These are phyloP conservation scores for Gaertneriomyces semiglobifer DNA, from an alignment of 192 early-diverging fungal species.

Conservation along the genomic window DNA sequence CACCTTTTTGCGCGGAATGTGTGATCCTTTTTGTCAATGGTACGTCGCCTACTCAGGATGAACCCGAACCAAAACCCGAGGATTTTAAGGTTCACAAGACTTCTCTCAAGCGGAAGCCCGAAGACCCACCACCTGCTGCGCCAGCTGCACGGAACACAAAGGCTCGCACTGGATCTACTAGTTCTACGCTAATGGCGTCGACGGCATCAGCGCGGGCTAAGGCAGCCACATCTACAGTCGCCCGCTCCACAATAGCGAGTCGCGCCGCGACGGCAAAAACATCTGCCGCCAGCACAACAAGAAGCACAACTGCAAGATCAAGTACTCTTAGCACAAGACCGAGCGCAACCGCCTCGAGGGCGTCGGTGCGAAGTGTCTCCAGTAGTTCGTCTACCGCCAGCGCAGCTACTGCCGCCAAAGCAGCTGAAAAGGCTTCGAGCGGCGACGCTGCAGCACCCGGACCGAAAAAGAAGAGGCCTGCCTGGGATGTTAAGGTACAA, in stretches of 20 bases:
- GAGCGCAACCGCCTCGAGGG: slow-evolving; percentile 10
- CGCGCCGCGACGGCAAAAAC: slow-evolving; percentile 12
- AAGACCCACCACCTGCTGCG: not conserved
- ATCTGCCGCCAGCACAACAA: not conserved
- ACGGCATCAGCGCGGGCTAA: slow-evolving; percentile 6
- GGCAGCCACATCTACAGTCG: not conserved
- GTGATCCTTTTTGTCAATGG: not conserved
- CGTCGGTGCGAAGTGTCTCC: not conserved
- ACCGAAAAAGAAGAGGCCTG: slow-evolving; percentile 62
- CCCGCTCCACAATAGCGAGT: not conserved
- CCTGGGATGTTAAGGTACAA: slow-evolving; percentile 65
- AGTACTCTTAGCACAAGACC: not conserved
- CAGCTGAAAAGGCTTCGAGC: slow-evolving; percentile 11
- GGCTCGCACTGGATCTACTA: not conserved
- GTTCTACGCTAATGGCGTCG: not conserved
- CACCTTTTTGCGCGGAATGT: not conserved
- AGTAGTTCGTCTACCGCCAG: not conserved
- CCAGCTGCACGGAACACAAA: slow-evolving; percentile 15
- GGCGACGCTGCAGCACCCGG: slow-evolving; percentile 10
- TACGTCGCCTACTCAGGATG: not conserved
- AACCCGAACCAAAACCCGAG: slow-evolving; percentile 12
- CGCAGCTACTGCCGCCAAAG: not conserved
- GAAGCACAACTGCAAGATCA: slow-evolving; percentile 3
- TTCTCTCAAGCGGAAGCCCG: slow-evolving; percentile 32
- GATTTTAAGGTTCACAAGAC: slow-evolving; percentile 30